Base-by-base conservation (phyloP, 2,329 filamentous ascomycete species). In the Xylariales sp. region DNA sequence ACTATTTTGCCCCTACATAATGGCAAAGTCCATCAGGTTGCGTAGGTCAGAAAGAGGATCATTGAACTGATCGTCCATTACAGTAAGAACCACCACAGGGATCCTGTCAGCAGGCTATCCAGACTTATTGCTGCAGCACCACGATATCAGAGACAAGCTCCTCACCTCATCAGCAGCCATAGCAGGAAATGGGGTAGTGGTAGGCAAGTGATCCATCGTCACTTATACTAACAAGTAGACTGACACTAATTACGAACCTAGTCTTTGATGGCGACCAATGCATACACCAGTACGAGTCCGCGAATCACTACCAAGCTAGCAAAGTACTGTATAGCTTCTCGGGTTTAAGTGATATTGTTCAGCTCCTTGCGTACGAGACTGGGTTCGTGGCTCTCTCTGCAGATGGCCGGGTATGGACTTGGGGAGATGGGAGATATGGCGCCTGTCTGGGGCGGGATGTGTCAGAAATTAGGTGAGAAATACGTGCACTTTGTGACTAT, bases 371-470 rank as follows among this genome's bases (percentile, higher is more conserved):
- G 12, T 76, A 69, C 49, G 67, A 72, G 31, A 61, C 68, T 1
- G 74, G 74, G 1, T 76, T 77, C 50, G 61, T 66, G 4, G 64
- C 71, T 11, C 58, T 78, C 5, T 58, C 68, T 2, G 42, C 63
- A 1, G 53, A 65, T 9, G 70, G 68, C n/a, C 53, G 58, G 2
- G 71, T 78, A 19, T 69, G 63, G 47, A 74, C 73, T 0, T 66
- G 71, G 56, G 82, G 82, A 6, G 81, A 86, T 50, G 61, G 69
- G 34, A 72, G 82, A 12, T 82, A 78, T 50, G 59, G 64, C 20
- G 63, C 69, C 25, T 78, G 74, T 42, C 70, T 86, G 1, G 80
- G 75, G 4, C 70, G 81, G 14, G 62, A 70, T 3, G 54, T 67
- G 4, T 58, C 62, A 5, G 49, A 56, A 3, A 55, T 62, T 4